Evolutionary conservation across 129 eudicot genomes (phyloP).

Genomic region (Deinandra increscens): DNA sequence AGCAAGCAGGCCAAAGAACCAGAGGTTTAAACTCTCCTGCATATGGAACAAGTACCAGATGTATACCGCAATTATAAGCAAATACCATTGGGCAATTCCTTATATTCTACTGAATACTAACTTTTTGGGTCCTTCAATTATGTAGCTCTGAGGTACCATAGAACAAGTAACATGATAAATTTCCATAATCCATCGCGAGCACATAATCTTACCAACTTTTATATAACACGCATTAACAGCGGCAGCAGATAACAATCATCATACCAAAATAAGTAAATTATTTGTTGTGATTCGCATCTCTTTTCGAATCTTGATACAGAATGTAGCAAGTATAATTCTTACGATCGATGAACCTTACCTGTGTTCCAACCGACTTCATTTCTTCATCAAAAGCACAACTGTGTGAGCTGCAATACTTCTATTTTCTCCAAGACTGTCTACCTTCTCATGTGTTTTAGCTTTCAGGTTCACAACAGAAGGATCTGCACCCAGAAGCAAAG

Average conservation of each 20-base stretch:
- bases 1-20: neutral
- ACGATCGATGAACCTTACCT: neutral
- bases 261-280: neutral
- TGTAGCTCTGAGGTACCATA: neutral
- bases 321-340: constrained; percentile 22
- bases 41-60: neutral
- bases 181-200: too few relatives aligned
- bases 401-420: constrained; percentile 99
- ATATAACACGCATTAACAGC: neutral
- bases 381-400: constrained; percentile 78
- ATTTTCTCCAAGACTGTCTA: constrained; percentile 98
- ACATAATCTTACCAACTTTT: too few relatives aligned
- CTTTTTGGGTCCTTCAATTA: neutral
- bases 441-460: constrained; percentile 98
- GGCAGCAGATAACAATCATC: neutral
- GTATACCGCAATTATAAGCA: neutral
- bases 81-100: neutral
- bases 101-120: neutral
- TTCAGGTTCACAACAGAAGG: constrained; percentile 91
- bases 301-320: constrained; percentile 17
- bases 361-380: constrained; percentile 26
- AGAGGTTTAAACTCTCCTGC: too few relatives aligned
- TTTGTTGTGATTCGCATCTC: constrained; percentile 6
- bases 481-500: constrained; percentile 84
- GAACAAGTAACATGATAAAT: too few relatives aligned